Base-by-base conservation (phyloP, 768 basidiomycete species). In the Amanita polypyramis region DNA sequence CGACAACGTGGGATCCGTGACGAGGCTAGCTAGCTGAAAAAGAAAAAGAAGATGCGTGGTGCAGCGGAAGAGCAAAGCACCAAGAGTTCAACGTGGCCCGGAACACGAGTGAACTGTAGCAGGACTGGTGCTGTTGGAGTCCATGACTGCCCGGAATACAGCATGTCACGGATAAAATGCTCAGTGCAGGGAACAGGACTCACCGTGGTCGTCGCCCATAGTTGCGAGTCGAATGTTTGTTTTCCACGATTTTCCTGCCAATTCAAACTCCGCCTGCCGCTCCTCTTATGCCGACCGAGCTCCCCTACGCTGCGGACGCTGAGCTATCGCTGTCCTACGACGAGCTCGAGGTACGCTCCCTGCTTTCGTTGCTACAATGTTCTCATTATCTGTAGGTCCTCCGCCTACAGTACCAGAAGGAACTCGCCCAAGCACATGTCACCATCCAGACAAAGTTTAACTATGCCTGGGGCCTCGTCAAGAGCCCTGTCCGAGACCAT, bases 361-460 rank as follows among this genome's bases (percentile, higher is more conserved):
- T 30, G 38, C 9, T 51, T 33, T 11, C 15, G 17, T 47, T 21
- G 17, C 25, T 46, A 39, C 27, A 15, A 27, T 17, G 5, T 25
- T 27, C 39, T 44, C 25, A 47, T 12, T 29, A 27, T 45, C 15
- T 40, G 36, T 56, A 95, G 92, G 92, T 97, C 3, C 70, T 97
- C 36, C 72, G 82, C 50, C 58, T 75, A 49, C 94, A 98, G 60
- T 94, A 95, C 66, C 78, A 90, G 73, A 91, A 82, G 64, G 95
- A 99, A 62, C 70, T 80, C 15, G 70, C 76, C 0, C 83, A 91
- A 54, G 75, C 79, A 43, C 92, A 95, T 64, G 76, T 96, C 50
- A 91, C 90, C 8, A 77, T 84, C 5, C 96, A 99, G 68, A 95
- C 93, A 34, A 94, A 91, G 63, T 99, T 99, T 72, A 98, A 98